A percentile compares a stretch with the other conserved stretches of the same genome.
These are phyloP conservation scores for Kodamaea kakaduensis DNA, from an alignment of 805 yeast species.

Conservation along the genomic window DNA sequence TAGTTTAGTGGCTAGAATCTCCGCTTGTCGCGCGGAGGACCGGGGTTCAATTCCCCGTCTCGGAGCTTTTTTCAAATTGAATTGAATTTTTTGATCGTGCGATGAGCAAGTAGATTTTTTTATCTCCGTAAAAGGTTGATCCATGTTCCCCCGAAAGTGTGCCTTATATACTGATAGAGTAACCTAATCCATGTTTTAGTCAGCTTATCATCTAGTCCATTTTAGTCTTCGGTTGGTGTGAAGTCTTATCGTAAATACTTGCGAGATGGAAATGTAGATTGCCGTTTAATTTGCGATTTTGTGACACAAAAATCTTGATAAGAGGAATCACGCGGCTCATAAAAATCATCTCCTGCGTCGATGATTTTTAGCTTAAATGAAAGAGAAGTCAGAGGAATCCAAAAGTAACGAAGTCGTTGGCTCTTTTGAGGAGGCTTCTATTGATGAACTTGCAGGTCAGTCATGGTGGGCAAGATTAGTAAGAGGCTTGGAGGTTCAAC, in stretches of 20 bases:
- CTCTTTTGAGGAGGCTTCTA: slow-evolving; percentile 1
- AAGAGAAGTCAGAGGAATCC: slow-evolving; percentile 1
- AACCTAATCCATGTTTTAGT: too few species aligned
- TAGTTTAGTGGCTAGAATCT: slow-evolving; percentile 1
- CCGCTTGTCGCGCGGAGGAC: slow-evolving; percentile 5
- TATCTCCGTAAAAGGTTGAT: background rate
- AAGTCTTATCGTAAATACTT: too few species aligned
- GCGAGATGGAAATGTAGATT: too few species aligned
- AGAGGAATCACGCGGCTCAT: background rate
- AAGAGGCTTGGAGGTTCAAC: slow-evolving; percentile 27
- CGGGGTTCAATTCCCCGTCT: slow-evolving; percentile 8
- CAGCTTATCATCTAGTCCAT: background rate
- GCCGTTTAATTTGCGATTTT: slow-evolving; percentile 1
- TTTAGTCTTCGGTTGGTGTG: too few species aligned
- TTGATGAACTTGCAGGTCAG: slow-evolving; percentile 25
- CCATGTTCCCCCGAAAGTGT: background rate
- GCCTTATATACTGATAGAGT: too few species aligned
- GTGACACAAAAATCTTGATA: slow-evolving; percentile 1
- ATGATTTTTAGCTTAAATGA: slow-evolving; percentile 1
- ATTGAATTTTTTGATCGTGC: too few species aligned
- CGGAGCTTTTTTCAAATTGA: slow-evolving; percentile 4
- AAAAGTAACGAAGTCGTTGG: slow-evolving; percentile 1
- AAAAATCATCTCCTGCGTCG: background rate
- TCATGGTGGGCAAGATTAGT: slow-evolving; percentile 27
- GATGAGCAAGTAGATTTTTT: too few species aligned